Percentiles rank a stretch among this genome's conserved stretches.
Conservation (phyloP, 306 rosid genomes). For the Gynostemma pentaphyllum region DNA sequence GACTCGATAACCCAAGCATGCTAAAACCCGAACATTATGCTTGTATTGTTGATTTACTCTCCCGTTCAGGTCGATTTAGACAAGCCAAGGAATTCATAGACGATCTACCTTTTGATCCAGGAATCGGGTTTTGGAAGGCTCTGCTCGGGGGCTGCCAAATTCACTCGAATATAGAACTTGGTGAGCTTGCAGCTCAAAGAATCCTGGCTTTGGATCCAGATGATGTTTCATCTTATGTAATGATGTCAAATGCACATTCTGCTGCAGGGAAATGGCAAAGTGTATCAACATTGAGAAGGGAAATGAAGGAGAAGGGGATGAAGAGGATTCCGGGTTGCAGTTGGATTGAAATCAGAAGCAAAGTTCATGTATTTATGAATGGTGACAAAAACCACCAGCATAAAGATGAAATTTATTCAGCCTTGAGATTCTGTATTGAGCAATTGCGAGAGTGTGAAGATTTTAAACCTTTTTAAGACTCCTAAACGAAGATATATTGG, state of each 20-base stretch:
- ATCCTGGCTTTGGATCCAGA: constrained; percentile 65
- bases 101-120: constrained; percentile 58
- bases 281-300: constrained; percentile 44
- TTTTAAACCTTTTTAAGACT: constrained; percentile 17
- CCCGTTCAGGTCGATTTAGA: constrained; percentile 59
- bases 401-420: constrained; percentile 32
- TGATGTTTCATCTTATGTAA: constrained; percentile 72
- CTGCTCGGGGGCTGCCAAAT: constrained; percentile 88
- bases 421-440: constrained; percentile 28
- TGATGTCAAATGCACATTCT: constrained; percentile 84
- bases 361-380: constrained; percentile 48
- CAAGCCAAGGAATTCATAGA: constrained; percentile 50
- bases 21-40: constrained; percentile 83
- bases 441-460: constrained; percentile 33
- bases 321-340: constrained; percentile 83
- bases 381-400: constrained; percentile 44
- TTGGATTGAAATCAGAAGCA: constrained; percentile 70
- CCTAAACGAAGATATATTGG: not conserved
- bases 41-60: constrained; percentile 75
- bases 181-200: constrained; percentile 57
- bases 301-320: constrained; percentile 76
- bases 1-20: constrained; percentile 29
- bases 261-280: constrained; percentile 74
- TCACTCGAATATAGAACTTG: constrained; percentile 59
- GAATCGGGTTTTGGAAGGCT: constrained; percentile 90